Evolutionary conservation across 495 filamentous ascomycete genomes (phyloP), one percentile per base, ranked within the genome.

Genomic region (Annulohypoxylon nitens): DNA sequence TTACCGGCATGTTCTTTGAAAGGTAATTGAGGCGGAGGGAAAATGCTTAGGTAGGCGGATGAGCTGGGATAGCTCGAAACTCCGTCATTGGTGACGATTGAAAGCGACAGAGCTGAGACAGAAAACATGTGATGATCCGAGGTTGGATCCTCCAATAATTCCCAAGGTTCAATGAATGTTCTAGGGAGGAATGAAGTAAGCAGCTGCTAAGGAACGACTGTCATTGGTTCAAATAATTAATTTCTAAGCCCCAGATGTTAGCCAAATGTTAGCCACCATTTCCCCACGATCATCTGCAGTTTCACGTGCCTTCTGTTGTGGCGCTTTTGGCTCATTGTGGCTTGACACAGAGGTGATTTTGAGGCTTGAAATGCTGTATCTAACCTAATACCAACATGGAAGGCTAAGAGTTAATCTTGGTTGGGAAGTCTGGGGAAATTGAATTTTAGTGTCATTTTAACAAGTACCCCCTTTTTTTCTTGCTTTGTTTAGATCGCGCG

Each of bases 111-210:
- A 55, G 59, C 60, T 68, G 64, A 72, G 69, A 69, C 73, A 75
- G 64, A 71, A 71, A 64, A 65, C 73, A 75, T 75, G 73, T 75
- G 73, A 75, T 60, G 51, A 53, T 57, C 73, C 73, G 73, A 75
- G 73, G 73, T 72, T 64, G 72, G 72, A 64, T 70, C 64, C 63
- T 47, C 26, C 43, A 20, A 65, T 23, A 26, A 45, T 23, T 45
- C 41, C 41, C 41, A 45, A 45, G 41, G 20, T 23, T 23, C 20
- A 23, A 23, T 23, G 20, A 23, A 23, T 23, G 41, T 45, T 45
- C 41, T 45, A 45, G 16, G 41, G 14, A 4, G n/a, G 41, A 14
- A 53, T 14, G 23, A 26, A 30, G 50, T 53, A 53, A 53, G 50
- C 50, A 50, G 18, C 47, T 50, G 18, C 14, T 26, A 23, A 51